Conservation (phyloP, 78 protist genomes). For the Mantamonas sphyraenae region DNA sequence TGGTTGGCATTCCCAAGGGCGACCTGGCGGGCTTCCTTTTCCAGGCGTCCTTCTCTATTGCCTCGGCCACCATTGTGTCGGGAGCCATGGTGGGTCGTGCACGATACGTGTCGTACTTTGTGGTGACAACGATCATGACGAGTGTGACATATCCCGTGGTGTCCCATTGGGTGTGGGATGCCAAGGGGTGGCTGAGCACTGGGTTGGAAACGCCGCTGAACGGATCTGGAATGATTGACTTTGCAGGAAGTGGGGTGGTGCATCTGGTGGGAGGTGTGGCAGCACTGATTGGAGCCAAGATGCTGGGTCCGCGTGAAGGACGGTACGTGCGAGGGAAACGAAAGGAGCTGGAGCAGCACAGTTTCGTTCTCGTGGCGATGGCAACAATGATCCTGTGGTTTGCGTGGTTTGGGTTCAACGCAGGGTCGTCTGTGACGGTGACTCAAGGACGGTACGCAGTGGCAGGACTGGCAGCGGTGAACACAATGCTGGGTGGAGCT, state of each 20-base stretch:
- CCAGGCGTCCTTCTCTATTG: constrained; percentile 49
- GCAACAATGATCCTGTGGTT: constrained; percentile 72
- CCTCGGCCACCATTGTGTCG: constrained; percentile 53
- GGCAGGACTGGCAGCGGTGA: constrained; percentile 40
- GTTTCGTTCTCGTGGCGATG: constrained; percentile 34
- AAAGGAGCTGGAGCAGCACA: constrained; percentile 36
- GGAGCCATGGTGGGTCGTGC: constrained; percentile 61
- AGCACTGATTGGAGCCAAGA: constrained; percentile 54
- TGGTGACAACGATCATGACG: constrained; percentile 24
- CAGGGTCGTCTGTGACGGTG: constrained; percentile 55
- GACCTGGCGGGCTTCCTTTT: too few species aligned
- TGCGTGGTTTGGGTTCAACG: constrained; percentile 75
- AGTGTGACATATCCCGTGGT: constrained; percentile 53
- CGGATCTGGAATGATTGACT: constrained; percentile 32
- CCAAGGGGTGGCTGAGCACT: too few species aligned
- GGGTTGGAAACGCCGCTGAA: constrained; percentile 21
- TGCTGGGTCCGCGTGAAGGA: constrained; percentile 74
- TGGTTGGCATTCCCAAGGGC: too few species aligned
- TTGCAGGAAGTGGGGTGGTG: constrained; percentile 64
- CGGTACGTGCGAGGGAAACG: constrained; percentile 41
- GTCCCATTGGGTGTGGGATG: constrained; percentile 52
- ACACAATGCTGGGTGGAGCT: constrained; percentile 42
- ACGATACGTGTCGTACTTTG: constrained; percentile 12
- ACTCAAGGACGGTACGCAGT: constrained; percentile 12
- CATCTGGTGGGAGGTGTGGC: constrained; percentile 77